These are phyloP conservation scores for Solanum aculeatissimum DNA, from an alignment of 305 asterid genomes.

Conservation along the genomic window DNA sequence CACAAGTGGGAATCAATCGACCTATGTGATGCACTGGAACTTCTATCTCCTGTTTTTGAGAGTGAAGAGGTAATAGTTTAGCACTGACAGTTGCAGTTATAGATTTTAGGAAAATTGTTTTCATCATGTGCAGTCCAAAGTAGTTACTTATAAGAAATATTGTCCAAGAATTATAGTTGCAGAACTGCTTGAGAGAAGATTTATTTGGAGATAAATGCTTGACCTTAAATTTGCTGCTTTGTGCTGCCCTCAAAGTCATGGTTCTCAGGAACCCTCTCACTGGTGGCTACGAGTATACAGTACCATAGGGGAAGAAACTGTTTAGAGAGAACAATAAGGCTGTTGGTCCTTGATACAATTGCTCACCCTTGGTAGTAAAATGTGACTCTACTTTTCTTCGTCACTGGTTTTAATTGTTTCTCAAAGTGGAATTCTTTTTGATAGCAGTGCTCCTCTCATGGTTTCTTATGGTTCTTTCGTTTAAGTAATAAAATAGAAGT, in stretches of 20 bases:
- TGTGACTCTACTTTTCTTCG: neutral
- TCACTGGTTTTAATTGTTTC: neutral
- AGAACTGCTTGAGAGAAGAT: neutral
- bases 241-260: neutral
- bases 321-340: neutral
- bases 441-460: neutral
- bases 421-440: neutral
- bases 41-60: constrained; percentile 94
- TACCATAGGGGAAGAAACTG: neutral
- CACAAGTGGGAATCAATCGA: constrained; percentile 97
- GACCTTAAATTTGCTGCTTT: neutral
- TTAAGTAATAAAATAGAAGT: neutral
- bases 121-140: neutral
- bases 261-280: neutral
- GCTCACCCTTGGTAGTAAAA: neutral
- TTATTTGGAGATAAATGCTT: neutral
- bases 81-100: constrained; percentile 4
- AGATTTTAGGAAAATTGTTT: neutral
- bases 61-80: constrained; percentile 81
- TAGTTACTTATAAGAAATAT: neutral
- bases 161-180: constrained; percentile 11
- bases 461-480: neutral
- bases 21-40: constrained; percentile 95
- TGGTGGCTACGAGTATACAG: neutral
- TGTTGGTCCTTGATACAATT: neutral